Conservation (phyloP, 192 early-diverging fungal genomes). For the Backusella circina region DNA sequence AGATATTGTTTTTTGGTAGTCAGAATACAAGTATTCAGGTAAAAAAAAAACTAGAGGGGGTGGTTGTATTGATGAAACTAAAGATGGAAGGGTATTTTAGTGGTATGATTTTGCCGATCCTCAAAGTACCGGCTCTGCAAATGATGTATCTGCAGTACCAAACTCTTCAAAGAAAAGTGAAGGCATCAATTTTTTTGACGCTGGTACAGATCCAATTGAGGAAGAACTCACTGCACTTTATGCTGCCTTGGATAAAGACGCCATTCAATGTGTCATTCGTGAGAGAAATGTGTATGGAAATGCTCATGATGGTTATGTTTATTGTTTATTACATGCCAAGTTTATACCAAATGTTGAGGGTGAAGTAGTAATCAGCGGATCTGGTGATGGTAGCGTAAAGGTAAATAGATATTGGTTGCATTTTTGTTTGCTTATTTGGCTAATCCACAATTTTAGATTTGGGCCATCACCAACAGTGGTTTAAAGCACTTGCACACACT, state of each 20-base stretch:
- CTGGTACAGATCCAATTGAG: background rate
- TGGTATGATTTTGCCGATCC: slow-evolving; percentile 34
- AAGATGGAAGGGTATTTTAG: slow-evolving; percentile 15
- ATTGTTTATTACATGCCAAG: slow-evolving; percentile 52
- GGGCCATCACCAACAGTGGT: slow-evolving; percentile 22
- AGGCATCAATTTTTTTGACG: slow-evolving; percentile 31
- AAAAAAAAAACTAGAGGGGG: slow-evolving; percentile 10
- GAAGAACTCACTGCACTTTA: background rate
- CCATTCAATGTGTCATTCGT: slow-evolving; percentile 56
- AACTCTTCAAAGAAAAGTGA: slow-evolving; percentile 21
- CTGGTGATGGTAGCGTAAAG: slow-evolving; percentile 67
- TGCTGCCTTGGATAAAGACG: slow-evolving; percentile 36
- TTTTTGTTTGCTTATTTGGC: background rate
- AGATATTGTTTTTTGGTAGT: slow-evolving; percentile 65
- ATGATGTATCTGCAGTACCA: slow-evolving; percentile 12
- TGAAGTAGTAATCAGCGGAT: slow-evolving; percentile 53
- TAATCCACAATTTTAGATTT: slow-evolving; percentile 19
- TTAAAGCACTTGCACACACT: slow-evolving; percentile 30
- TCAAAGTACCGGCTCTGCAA: slow-evolving; percentile 14
- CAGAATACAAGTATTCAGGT: slow-evolving; percentile 79
- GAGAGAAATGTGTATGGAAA: slow-evolving; percentile 50
- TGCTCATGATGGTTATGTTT: slow-evolving; percentile 76
- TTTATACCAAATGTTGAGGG: slow-evolving; percentile 47
- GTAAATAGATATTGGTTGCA: slow-evolving; percentile 30
- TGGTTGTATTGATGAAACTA: slow-evolving; percentile 24